Base-by-base conservation (phyloP, 208 protist genomes). In the Wallacemonas sp. region DNA sequence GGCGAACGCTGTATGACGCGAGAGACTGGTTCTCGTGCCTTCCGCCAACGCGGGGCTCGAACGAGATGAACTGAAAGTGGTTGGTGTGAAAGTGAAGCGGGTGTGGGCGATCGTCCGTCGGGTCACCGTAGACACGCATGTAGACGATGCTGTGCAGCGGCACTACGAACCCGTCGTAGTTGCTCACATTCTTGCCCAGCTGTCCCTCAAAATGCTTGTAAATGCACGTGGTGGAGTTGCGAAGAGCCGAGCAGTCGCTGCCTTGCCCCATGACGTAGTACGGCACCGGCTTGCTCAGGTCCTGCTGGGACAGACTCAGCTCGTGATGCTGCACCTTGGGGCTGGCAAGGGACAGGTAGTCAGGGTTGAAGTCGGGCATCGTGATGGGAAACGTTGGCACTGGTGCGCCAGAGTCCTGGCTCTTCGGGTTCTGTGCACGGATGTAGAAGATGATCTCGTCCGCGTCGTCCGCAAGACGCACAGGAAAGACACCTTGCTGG, bases 1-100 rank as follows among this genome's bases (percentile, higher is more conserved):
- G 68, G 29, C 57, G 65, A 6, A 97, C 56, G 27, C 83, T 81
- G 78, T 83, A 93, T 63, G 85, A 76, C n/a, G 33, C 48, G 56
- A 96, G 76, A 1, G 85, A 87, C 2, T 83, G 43, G 61, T 93
- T 91, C 61, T 85, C 84, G 64, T 96, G 86, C 49, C 63, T 6
- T 19, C 86, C 91, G 19, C 85, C 86, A n/a, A 70, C 64, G 19
- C 85, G 86, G 2, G 88, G 70, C 43, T 78, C 66, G 63, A 94
- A 94, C 30, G 70, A 78, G 16, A 96, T 43, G 54, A 90, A 81
- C 52, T 85, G 73, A 55, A 95, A 95, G 66, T 93, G 92, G 69
- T 97, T 95, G 1, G 90, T 85, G 70, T 97, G 89, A 6, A 93
- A 72, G 62, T 95, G 89, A 21, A 95, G 71, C 19, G 92, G 89